Conservation (phyloP, 129 eudicot species). For the Helianthus tuberosus region DNA sequence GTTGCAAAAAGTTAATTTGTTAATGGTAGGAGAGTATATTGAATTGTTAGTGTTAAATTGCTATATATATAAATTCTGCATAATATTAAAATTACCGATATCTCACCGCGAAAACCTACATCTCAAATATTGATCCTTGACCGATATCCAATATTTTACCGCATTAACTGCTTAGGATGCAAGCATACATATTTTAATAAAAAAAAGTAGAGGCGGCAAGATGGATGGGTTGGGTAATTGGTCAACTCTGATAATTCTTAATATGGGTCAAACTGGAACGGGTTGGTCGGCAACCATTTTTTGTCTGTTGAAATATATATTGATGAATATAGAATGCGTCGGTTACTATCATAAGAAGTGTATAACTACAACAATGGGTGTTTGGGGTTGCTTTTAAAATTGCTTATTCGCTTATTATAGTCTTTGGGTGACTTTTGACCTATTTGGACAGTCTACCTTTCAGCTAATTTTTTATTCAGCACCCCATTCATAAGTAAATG, state of each 20-base stretch:
- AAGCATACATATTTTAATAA: background rate
- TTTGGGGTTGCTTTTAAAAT: background rate
- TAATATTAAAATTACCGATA: no score
- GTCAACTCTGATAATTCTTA: background rate
- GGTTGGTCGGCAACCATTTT: background rate
- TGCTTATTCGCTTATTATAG: background rate
- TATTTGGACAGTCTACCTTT: background rate
- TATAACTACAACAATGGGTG: background rate
- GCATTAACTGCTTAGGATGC: no score
- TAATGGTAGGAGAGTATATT: no score
- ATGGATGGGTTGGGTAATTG: background rate
- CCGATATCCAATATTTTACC: no score
- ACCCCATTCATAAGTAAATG: background rate
- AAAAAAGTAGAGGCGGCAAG: constrained; percentile 11
- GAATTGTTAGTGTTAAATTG: no score
- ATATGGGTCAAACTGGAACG: background rate
- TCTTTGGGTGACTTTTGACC: background rate
- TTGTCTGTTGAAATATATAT: background rate
- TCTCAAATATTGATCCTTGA: no score
- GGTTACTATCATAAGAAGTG: background rate
- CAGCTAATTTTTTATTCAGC: background rate
- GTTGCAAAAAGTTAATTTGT: no score
- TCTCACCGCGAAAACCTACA: no score
- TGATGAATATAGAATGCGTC: background rate
- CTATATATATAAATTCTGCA: no score